Percentiles rank a stretch among this genome's conserved stretches.
Evolutionary conservation across 805 yeast genomes (phyloP).

Genomic region (Saturnispora serradocipensis): DNA sequence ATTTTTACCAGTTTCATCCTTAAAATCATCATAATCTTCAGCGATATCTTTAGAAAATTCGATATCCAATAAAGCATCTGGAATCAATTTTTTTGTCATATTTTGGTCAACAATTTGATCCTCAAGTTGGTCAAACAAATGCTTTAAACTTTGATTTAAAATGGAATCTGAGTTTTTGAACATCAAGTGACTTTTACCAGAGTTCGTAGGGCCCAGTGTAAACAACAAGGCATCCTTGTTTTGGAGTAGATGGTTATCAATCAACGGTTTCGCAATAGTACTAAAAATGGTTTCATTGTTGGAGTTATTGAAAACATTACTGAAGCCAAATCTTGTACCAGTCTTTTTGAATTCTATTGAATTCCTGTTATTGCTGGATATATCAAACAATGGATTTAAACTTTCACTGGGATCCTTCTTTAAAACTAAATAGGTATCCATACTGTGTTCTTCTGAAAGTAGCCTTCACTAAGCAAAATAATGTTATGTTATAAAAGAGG

Average conservation of each 20-base stretch:
- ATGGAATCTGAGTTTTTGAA: slow-evolving; percentile 25
- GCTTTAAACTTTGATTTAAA: slow-evolving; percentile 14
- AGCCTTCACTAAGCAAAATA: background rate
- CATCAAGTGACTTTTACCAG: slow-evolving; percentile 38
- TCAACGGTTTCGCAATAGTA: slow-evolving; percentile 26
- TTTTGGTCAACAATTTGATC: slow-evolving; percentile 4
- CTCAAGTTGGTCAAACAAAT: slow-evolving; percentile 16
- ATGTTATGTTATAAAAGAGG: background rate
- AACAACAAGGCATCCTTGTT: slow-evolving; percentile 35
- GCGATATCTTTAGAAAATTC: slow-evolving; percentile 33
- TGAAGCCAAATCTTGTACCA: slow-evolving; percentile 22
- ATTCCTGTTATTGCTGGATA: slow-evolving; percentile 11
- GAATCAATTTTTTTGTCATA: background rate
- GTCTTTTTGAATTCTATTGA: slow-evolving; percentile 21
- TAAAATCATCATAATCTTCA: slow-evolving; percentile 19
- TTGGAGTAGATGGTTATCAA: slow-evolving; percentile 24
- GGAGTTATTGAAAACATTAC: slow-evolving; percentile 12
- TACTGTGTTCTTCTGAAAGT: slow-evolving; percentile 2
- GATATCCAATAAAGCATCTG: slow-evolving; percentile 40
- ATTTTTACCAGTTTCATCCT: background rate
- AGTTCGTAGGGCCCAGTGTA: slow-evolving; percentile 45
- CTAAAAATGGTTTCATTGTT: slow-evolving; percentile 13
- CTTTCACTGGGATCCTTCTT: slow-evolving; percentile 6
- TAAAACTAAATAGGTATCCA: slow-evolving; percentile 12
- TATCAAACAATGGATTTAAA: slow-evolving; percentile 11